Conservation (phyloP, 192 early-diverging fungal genomes). For the Coemansia sp. region DNA sequence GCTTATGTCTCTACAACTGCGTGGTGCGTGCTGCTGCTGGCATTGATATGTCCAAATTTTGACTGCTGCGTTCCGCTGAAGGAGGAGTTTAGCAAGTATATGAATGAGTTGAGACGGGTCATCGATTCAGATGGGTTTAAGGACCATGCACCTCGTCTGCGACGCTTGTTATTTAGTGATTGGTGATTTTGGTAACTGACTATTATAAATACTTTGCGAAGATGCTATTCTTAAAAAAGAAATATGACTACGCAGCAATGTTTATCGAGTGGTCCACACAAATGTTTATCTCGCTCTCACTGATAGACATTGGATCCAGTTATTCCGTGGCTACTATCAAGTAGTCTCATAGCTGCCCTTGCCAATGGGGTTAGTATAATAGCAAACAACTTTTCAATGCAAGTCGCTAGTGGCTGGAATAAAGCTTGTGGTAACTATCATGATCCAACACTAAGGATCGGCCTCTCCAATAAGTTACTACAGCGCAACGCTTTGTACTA, state of each 20-base stretch:
- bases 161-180: background rate
- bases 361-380: too few species aligned
- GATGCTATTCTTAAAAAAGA: background rate
- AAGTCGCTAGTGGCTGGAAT: too few species aligned
- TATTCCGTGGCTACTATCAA: too few species aligned
- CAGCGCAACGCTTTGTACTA: too few species aligned
- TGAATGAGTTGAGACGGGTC: background rate
- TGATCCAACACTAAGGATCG: too few species aligned
- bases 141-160: background rate
- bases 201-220: background rate
- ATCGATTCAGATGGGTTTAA: background rate
- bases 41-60: background rate
- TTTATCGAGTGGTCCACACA: background rate
- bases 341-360: too few species aligned
- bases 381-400: too few species aligned
- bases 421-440: too few species aligned
- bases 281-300: slow-evolving; percentile 28
- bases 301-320: slow-evolving; percentile 33
- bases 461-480: too few species aligned
- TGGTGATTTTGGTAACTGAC: background rate
- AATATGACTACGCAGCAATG: background rate
- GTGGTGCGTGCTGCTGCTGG: background rate
- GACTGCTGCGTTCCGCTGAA: background rate
- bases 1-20: background rate
- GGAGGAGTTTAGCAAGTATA: background rate